Base-by-base conservation (phyloP, 108 stramenopile genomes). In the Nitzschia sp. region DNA sequence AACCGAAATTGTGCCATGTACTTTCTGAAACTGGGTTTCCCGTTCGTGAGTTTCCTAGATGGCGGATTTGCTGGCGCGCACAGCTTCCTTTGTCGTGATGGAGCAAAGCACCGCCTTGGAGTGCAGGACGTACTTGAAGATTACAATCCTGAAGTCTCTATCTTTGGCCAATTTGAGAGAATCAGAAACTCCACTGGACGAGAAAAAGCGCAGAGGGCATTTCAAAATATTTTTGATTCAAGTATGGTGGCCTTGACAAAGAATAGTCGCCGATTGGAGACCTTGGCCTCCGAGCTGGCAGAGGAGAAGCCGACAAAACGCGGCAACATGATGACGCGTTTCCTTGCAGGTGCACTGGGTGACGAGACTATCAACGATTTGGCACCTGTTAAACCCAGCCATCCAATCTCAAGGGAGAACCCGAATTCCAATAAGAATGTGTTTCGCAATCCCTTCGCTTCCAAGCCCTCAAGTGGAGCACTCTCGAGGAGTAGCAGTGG, bases 21-120 rank as follows among this genome's bases (percentile, higher is more conserved):
- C 79, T 94, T 96, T 66, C 29, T 93, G 21, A 95, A 94, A 70
- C 84, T 75, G 67, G 95, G 94, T 0, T 96, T 93, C 70, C 94
- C 94, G 8, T 96, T 91, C 71, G 92, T 96, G n/a, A 91, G 90
- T 15, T 62, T 94, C 14, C 67, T 96, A n/a, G 88, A 89, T 29
- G 95, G 95, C 14, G 94, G 94, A 3, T 95, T 95, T 68, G 91
- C 86, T 24, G 81, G 83, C 11, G 86, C 86, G 11, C 94, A 95
- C 65, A 71, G 90, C n/a, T 95, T 79, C 69, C 73, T 95, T 12
- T 80, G 77, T 37, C 75, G 90, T 57, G 77, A 86, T 11, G 86
- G 86, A 15, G 77, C 72, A 25, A 56, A 68, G 8, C 21, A 71
- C 46, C 62, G 71, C 22, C 51, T 91, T 41, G 34, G 68, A 6